phyloP scores from a whole-genome alignment of 345 rosid genomes.

The Balakata baccata region DNA sequence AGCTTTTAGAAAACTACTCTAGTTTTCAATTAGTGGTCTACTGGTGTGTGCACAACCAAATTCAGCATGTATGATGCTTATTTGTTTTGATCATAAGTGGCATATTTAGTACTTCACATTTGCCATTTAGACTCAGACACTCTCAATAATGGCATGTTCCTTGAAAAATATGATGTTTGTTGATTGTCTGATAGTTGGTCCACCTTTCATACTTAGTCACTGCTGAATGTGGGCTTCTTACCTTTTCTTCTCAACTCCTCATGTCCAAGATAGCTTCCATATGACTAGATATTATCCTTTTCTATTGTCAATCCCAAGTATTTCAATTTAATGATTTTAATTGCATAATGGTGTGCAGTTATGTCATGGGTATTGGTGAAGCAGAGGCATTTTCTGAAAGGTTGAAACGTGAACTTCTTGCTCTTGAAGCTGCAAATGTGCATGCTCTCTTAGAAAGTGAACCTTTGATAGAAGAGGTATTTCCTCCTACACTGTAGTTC shows the following conservation, averaged over 20 bases:
- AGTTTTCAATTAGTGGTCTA: not conserved
- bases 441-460: conserved; percentile 98
- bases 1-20: not conserved
- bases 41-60: not conserved
- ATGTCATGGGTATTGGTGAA: conserved; percentile 97
- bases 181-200: not conserved
- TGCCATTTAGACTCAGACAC: not conserved
- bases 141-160: not conserved
- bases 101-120: not conserved
- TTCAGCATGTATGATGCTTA: not conserved
- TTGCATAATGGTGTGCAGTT: conserved; percentile 44
- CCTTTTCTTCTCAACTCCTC: too few species aligned
- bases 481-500: conserved; percentile 3
- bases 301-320: too few species aligned
- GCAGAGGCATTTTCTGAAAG: conserved; percentile 99
- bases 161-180: not conserved
- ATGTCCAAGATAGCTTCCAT: too few species aligned
- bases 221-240: too few species aligned
- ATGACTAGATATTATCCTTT: too few species aligned
- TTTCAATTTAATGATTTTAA: conserved; percentile 1
- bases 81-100: not conserved
- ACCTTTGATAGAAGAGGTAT: conserved; percentile 87
- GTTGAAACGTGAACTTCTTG: conserved; percentile 93
- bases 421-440: conserved; percentile 98
- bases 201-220: too few species aligned